A percentile compares a stretch with the other conserved stretches of the same genome.
Conservation (phyloP, 345 rosid species). For the Alliaria petiolata region DNA sequence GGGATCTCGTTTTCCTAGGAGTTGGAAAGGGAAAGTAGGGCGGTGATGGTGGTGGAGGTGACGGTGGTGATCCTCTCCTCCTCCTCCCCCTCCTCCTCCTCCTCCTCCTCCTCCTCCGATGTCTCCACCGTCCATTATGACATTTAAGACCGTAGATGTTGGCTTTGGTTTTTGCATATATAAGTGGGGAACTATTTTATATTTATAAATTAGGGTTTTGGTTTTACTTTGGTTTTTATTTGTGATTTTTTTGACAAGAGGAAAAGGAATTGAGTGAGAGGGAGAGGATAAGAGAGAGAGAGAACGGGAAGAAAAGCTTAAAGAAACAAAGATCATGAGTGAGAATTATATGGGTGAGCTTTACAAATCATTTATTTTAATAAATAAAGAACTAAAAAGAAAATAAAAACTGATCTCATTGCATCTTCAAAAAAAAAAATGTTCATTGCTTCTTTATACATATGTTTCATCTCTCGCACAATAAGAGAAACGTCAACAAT, state of each 20-base stretch:
- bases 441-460: background rate
- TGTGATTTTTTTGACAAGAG: background rate
- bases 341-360: constrained; percentile 73
- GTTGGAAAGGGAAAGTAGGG: constrained; percentile 69
- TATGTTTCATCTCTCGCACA: background rate
- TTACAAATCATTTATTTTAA: background rate
- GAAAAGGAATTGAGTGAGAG: constrained; percentile 23
- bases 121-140: constrained; percentile 41
- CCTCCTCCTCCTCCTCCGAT: constrained; percentile 48
- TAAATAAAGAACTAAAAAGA: background rate
- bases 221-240: no score
- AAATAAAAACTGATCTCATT: background rate
- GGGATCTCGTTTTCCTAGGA: constrained; percentile 81
- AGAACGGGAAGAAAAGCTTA: constrained; percentile 41
- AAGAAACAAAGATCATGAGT: constrained; percentile 82
- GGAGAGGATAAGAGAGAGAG: constrained; percentile 19
- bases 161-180: constrained; percentile 31
- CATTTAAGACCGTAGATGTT: constrained; percentile 10
- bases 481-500: constrained; percentile 15
- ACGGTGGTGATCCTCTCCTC: constrained; percentile 57
- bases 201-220: constrained; percentile 46
- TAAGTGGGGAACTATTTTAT: constrained; percentile 12
- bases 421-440: no score
- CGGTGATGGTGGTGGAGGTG: constrained; percentile 54
- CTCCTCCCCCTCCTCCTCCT: constrained; percentile 37